phyloP scores from a whole-genome alignment of 805 yeast genomes.

The Candida hispaniensis region DNA sequence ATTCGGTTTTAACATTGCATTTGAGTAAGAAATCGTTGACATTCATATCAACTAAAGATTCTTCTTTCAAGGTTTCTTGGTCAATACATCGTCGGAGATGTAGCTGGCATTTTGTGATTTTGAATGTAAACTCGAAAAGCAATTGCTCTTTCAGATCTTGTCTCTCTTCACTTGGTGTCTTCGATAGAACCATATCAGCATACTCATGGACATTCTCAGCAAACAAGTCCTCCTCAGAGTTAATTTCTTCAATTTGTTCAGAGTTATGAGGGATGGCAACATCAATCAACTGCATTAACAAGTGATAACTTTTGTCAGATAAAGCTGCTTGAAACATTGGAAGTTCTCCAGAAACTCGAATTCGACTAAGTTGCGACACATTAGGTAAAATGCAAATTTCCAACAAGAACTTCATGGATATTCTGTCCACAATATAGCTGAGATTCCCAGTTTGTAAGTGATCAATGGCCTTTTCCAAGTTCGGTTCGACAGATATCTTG shows the following conservation, averaged over 20 bases:
- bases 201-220: constrained; percentile 7
- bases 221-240: constrained; percentile 5
- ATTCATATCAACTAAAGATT: constrained; percentile 58
- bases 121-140: constrained; percentile 59
- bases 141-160: constrained; percentile 37
- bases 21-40: constrained; percentile 55
- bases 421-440: constrained; percentile 60
- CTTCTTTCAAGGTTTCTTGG: constrained; percentile 48
- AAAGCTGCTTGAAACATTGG: constrained; percentile 62
- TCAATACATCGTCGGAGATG: constrained; percentile 59
- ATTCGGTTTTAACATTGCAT: constrained; percentile 51
- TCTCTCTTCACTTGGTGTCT: too few species aligned
- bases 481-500: constrained; percentile 77
- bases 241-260: constrained; percentile 6
- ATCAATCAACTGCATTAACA: constrained; percentile 68
- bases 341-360: constrained; percentile 65
- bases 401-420: constrained; percentile 59
- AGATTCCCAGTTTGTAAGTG: constrained; percentile 34
- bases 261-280: constrained; percentile 48
- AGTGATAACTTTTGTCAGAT: constrained; percentile 84
- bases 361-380: constrained; percentile 59
- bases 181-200: too few species aligned
- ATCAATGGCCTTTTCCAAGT: constrained; percentile 68
- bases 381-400: constrained; percentile 81
- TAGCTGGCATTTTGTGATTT: constrained; percentile 51